phyloP scores from a whole-genome alignment of 306 rosid genomes.

The barrel medic (Medicago truncatula) region MtrunA17r5.0-ANR NC_053043.1:39545001-39545500 shows the following conservation, averaged over 20 bases:
- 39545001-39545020: neutral
- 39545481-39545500: neutral
- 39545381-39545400: neutral
- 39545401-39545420: neutral
- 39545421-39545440: neutral
- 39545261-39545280: constrained; percentile 8
- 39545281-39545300: neutral
- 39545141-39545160: neutral
- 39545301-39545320: neutral
- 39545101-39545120: neutral
- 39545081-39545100: neutral
- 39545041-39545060: neutral
- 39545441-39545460: neutral
- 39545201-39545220: neutral
- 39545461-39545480: too few relatives aligned
- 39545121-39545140: neutral
- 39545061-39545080: neutral
- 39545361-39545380: neutral
- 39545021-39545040: neutral
- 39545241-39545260: neutral
- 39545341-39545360: neutral
- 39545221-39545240: neutral
- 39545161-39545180: neutral
- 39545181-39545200: neutral
- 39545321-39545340: neutral